These are phyloP conservation scores for Fagus sylvatica DNA, from an alignment of 306 rosid species.

Conservation along the genomic window DNA sequence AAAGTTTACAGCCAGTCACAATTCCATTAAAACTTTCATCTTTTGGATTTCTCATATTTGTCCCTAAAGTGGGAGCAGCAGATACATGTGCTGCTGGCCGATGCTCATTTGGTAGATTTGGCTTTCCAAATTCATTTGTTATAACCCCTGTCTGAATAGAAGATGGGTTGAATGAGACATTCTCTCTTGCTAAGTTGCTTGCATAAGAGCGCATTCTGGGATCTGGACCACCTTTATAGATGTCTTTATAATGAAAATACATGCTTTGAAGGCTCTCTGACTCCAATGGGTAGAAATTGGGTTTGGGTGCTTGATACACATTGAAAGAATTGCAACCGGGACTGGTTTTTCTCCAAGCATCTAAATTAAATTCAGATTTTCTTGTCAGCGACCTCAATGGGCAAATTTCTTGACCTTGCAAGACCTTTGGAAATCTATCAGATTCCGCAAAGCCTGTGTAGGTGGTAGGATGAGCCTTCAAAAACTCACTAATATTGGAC, in stretches of 20 bases:
- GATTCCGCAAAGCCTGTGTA: slow-evolving; percentile 74
- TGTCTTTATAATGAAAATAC: slow-evolving; percentile 59
- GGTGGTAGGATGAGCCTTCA: slow-evolving; percentile 62
- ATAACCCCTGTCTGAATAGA: slow-evolving; percentile 46
- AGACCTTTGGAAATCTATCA: slow-evolving; percentile 80
- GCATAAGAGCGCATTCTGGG: slow-evolving; percentile 51
- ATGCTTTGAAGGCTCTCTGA: slow-evolving; percentile 54
- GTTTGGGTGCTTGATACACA: slow-evolving; percentile 58
- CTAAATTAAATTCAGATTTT: slow-evolving; percentile 53
- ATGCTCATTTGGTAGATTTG: slow-evolving; percentile 44
- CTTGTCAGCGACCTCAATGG: slow-evolving; percentile 69
- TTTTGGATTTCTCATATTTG: slow-evolving; percentile 48
- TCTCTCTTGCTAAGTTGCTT: slow-evolving; percentile 46
- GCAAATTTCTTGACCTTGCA: slow-evolving; percentile 99
- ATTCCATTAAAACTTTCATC: slow-evolving; percentile 54
- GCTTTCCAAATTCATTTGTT: slow-evolving; percentile 49
- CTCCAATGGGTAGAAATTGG: slow-evolving; percentile 45
- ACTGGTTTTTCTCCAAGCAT: slow-evolving; percentile 70
- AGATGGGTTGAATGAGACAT: slow-evolving; percentile 40
- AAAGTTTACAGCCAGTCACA: slow-evolving; percentile 64
- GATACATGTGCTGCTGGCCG: slow-evolving; percentile 50
- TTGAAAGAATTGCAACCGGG: slow-evolving; percentile 51
- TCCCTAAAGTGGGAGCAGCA: slow-evolving; percentile 45
- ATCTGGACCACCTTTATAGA: slow-evolving; percentile 50
- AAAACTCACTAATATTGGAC: slow-evolving; percentile 53